These are phyloP conservation scores for Cephalotrichum gorgonifer DNA, from an alignment of 2,329 filamentous ascomycete genomes.

Conservation along the genomic window DNA sequence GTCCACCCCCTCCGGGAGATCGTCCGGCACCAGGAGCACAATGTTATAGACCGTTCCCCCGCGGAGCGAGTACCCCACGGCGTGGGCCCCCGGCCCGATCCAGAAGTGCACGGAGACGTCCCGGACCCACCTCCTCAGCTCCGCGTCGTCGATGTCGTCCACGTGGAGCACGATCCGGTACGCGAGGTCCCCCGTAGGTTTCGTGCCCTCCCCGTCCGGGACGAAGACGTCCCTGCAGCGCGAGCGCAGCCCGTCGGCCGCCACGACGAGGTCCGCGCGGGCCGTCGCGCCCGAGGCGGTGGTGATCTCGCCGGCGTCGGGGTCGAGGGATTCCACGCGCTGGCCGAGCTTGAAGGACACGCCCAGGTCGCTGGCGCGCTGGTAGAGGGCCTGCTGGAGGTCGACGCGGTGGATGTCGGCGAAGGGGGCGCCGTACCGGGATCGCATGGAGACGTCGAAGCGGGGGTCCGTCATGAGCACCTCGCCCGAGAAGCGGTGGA, in stretches of 20 bases:
- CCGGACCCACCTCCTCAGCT: conserved; percentile 21
- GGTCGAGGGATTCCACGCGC: conserved; percentile 34
- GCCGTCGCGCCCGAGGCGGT: conserved; percentile 18
- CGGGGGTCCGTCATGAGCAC: conserved; percentile 36
- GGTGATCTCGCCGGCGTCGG: conserved; percentile 29
- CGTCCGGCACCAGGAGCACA: conserved; percentile 37
- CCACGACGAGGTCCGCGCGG: conserved; percentile 39
- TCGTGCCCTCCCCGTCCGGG: conserved; percentile 30
- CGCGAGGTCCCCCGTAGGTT: conserved; percentile 24
- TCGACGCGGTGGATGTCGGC: conserved; percentile 34
- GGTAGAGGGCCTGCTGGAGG: conserved; percentile 18
- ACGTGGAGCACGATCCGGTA: conserved; percentile 4
- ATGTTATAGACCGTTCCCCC: conserved; percentile 4
- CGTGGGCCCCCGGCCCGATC: conserved; percentile 4
- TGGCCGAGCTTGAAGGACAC: conserved; percentile 38
- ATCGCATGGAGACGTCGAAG: conserved; percentile 42
- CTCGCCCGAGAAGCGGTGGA: conserved; percentile 41
- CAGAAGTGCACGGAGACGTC: conserved; percentile 41
- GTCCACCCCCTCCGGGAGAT: conserved; percentile 42
- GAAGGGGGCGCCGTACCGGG: conserved; percentile 46
- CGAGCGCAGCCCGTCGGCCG: conserved; percentile 33
- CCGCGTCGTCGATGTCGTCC: conserved; percentile 3
- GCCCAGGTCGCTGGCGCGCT: conserved; percentile 39
- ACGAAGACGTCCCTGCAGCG: conserved; percentile 29
- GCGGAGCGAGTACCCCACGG: conserved; percentile 5